Evolutionary conservation across 2,329 filamentous ascomycete genomes (phyloP).

Genomic region (Penicillium sp.): DNA sequence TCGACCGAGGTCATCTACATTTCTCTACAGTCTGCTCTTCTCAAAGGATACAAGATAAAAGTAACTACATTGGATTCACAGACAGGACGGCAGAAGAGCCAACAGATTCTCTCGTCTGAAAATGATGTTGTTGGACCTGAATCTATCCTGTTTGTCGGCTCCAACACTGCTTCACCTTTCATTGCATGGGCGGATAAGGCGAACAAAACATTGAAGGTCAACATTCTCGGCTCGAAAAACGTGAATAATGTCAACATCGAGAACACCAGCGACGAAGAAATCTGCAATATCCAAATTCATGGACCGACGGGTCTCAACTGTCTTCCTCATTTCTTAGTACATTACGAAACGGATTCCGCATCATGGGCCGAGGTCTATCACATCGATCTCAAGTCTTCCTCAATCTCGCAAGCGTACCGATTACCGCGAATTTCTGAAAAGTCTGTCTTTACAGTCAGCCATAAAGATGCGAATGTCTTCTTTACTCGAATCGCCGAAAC

Average conservation of each 20-base stretch:
- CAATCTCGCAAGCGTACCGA: slow-evolving; percentile 72
- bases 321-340: slow-evolving; percentile 77
- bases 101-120: slow-evolving; percentile 69
- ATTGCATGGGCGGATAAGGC: slow-evolving; percentile 44
- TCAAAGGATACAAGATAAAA: slow-evolving; percentile 71
- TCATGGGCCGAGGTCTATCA: slow-evolving; percentile 87
- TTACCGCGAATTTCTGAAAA: slow-evolving; percentile 66
- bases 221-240: slow-evolving; percentile 42
- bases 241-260: slow-evolving; percentile 36
- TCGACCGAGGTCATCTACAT: slow-evolving; percentile 70
- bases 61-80: slow-evolving; percentile 68
- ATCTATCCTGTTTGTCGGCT: slow-evolving; percentile 38
- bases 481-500: slow-evolving; percentile 77
- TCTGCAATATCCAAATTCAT: slow-evolving; percentile 63
- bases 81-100: slow-evolving; percentile 68
- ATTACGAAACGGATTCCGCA: slow-evolving; percentile 65
- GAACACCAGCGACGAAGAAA: slow-evolving; percentile 36
- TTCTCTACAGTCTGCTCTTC: slow-evolving; percentile 62
- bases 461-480: slow-evolving; percentile 75
- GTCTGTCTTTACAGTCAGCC: slow-evolving; percentile 76
- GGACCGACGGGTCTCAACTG: slow-evolving; percentile 69
- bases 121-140: slow-evolving; percentile 57
- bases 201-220: slow-evolving; percentile 42
- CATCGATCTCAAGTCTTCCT: slow-evolving; percentile 66
- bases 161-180: slow-evolving; percentile 39